A percentile compares a stretch with the other conserved stretches of the same genome.
These are phyloP conservation scores for Aspergillus sp. DNA, from an alignment of 2,329 filamentous ascomycete genomes.

Conservation along the genomic window DNA sequence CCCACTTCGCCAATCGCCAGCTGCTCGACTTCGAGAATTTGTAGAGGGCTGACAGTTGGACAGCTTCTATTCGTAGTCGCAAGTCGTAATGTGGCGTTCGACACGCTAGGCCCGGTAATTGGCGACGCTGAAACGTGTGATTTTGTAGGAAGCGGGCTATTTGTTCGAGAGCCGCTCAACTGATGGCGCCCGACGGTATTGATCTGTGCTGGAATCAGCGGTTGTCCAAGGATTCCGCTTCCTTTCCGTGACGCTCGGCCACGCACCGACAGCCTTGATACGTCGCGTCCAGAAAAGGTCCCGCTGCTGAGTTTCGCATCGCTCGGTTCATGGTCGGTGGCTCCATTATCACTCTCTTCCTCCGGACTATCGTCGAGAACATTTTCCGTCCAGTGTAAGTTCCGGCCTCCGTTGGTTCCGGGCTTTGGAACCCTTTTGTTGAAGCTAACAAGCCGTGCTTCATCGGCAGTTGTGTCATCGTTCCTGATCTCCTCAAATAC, in stretches of 20 bases:
- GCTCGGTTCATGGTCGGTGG: constrained; percentile 49
- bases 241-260: constrained; percentile 43
- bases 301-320: constrained; percentile 48
- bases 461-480: constrained; percentile 84
- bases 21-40: constrained; percentile 91
- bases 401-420: constrained; percentile 78
- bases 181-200: constrained; percentile 36
- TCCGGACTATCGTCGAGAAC: constrained; percentile 73
- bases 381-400: constrained; percentile 87
- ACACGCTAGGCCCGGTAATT: constrained; percentile 36
- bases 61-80: constrained; percentile 56
- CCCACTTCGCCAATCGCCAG: constrained; percentile 85
- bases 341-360: constrained; percentile 76
- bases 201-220: constrained; percentile 35
- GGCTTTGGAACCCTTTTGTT: constrained; percentile 67
- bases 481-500: constrained; percentile 91
- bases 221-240: constrained; percentile 42
- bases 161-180: constrained; percentile 37
- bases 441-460: constrained; percentile 85
- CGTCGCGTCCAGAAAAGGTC: constrained; percentile 45
- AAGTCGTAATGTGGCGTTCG: constrained; percentile 52
- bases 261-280: constrained; percentile 39
- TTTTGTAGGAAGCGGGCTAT: constrained; percentile 42
- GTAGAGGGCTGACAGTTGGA: constrained; percentile 65
- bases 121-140: constrained; percentile 44